These are phyloP conservation scores for Penstemon eatonii DNA, from an alignment of 257 asterid genomes.

Conservation along the genomic window DNA sequence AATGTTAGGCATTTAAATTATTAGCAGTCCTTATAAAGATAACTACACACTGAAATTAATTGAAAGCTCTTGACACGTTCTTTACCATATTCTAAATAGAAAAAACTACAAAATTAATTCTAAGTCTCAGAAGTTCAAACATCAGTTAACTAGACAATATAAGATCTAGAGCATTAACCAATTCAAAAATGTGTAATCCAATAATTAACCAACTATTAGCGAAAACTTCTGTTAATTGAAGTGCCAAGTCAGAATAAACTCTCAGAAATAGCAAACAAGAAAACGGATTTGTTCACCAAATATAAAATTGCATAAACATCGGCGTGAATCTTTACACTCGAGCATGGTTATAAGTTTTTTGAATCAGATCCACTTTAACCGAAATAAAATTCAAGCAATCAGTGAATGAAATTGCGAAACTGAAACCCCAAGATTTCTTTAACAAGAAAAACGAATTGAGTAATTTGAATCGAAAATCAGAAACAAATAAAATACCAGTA, in stretches of 20 bases:
- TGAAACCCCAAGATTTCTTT: too few species aligned
- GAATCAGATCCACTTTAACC: too few species aligned
- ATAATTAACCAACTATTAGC: not conserved
- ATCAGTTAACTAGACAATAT: not conserved
- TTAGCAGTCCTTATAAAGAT: not conserved
- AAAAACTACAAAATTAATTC: not conserved
- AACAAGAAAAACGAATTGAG: too few species aligned
- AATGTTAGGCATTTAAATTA: not conserved
- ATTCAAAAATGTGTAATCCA: not conserved
- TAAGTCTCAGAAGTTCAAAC: not conserved
- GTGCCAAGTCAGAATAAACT: conserved; percentile 3
- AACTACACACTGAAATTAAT: not conserved
- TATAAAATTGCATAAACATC: not conserved
- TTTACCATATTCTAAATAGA: conserved; percentile 6
- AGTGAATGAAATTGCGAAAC: too few species aligned
- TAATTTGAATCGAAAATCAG: too few species aligned
- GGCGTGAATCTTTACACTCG: conserved; percentile 1
- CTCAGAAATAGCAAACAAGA: not conserved
- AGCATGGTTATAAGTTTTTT: not conserved
- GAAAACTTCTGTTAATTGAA: not conserved
- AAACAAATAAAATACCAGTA: too few species aligned
- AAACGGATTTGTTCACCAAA: not conserved
- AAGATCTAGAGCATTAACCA: conserved; percentile 25
- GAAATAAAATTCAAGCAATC: too few species aligned
- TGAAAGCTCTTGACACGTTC: not conserved